Conservation (phyloP, 2,329 filamentous ascomycete genomes). For the Aspergillus sp. region DNA sequence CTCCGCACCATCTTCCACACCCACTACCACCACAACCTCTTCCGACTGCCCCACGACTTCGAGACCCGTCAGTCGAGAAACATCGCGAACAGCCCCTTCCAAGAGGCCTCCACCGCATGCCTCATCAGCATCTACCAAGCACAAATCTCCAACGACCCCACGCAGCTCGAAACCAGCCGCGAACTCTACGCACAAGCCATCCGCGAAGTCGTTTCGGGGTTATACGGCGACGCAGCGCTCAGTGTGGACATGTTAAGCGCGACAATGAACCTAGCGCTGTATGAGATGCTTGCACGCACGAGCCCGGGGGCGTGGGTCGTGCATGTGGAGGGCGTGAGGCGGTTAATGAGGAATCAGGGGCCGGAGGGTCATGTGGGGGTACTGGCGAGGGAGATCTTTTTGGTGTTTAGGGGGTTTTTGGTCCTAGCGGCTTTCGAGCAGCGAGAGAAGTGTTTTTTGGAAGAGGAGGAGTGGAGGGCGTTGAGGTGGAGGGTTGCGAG, state of each 20-base stretch:
- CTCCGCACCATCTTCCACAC: constrained; percentile 29
- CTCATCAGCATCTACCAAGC: constrained; percentile 28
- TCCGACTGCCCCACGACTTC: constrained; percentile 21
- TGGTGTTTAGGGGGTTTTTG: constrained; percentile 39
- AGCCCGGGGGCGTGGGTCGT: constrained; percentile 36
- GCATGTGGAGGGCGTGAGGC: constrained; percentile 37
- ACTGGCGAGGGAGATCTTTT: constrained; percentile 35
- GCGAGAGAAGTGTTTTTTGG: constrained; percentile 37
- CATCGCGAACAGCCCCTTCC: constrained; percentile 24
- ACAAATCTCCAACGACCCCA: constrained; percentile 22
- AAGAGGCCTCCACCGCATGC: constrained; percentile 27
- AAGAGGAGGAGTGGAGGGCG: constrained; percentile 33
- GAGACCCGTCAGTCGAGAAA: constrained; percentile 20
- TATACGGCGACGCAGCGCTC: constrained; percentile 27
- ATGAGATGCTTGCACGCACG: constrained; percentile 41
- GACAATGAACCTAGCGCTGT: constrained; percentile 39
- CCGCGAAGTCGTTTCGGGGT: constrained; percentile 26
- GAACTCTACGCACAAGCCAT: constrained; percentile 35
- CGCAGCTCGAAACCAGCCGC: constrained; percentile 23
- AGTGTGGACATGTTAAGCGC: constrained; percentile 36
- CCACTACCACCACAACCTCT: constrained; percentile 28
- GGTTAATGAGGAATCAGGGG: constrained; percentile 37
- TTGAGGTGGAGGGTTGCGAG: constrained; percentile 22
- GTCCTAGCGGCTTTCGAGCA: constrained; percentile 35
- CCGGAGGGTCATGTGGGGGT: constrained; percentile 28